Percentiles rank a stretch among this genome's conserved stretches.
Conservation (phyloP, 305 asterid genomes). For the Salvia sclarea region DNA sequence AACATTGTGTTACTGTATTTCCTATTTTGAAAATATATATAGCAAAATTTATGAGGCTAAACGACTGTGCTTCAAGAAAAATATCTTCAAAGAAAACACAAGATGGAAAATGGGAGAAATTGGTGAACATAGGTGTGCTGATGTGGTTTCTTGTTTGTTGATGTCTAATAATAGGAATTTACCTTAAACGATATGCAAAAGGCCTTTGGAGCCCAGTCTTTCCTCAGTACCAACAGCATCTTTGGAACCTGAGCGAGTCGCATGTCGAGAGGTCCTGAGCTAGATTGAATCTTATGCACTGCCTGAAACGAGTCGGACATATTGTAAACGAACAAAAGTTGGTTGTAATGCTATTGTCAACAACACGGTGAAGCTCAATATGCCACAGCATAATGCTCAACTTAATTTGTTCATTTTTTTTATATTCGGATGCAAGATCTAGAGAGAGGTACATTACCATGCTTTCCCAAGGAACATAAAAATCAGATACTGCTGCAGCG, state of each 20-base stretch:
- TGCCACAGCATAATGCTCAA: not conserved
- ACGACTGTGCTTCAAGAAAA: too few species aligned
- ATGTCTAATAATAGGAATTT: not conserved
- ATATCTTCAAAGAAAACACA: not conserved
- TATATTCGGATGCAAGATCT: not conserved
- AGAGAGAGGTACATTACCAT: constrained; percentile 56
- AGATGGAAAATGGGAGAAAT: too few species aligned
- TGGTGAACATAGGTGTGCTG: not conserved
- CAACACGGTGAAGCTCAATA: not conserved
- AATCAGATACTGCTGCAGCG: constrained; percentile 97
- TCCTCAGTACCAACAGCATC: constrained; percentile 83
- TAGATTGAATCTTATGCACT: constrained; percentile 82
- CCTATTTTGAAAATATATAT: not conserved
- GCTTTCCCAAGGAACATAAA: constrained; percentile 94
- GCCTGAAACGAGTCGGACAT: constrained; percentile 44
- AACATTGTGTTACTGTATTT: not conserved
- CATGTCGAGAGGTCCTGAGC: constrained; percentile 87
- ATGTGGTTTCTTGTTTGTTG: not conserved
- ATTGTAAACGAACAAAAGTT: not conserved
- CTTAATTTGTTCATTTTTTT: not conserved
- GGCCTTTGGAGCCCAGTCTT: constrained; percentile 87
- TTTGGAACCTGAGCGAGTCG: constrained; percentile 89
- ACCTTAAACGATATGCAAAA: constrained; percentile 97
- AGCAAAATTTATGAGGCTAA: too few species aligned
- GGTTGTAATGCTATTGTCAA: not conserved